Evolutionary conservation across 2,329 filamentous ascomycete species (phyloP).

Genomic region (Canariomyces notabilis): DNA sequence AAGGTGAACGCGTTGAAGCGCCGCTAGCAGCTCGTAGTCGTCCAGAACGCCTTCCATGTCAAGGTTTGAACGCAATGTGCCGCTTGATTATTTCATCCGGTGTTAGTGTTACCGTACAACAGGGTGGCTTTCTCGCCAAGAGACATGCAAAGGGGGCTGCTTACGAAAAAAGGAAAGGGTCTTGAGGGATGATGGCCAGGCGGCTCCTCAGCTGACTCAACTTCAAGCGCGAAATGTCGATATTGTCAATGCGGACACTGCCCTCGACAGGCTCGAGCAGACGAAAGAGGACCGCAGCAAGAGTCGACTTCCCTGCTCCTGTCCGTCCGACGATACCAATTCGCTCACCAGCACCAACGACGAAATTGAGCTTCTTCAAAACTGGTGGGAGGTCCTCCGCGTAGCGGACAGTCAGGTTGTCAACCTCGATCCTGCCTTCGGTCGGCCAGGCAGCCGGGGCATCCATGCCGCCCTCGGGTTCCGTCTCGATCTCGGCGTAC

Average conservation of each 20-base stretch:
- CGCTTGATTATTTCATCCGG: slow-evolving; percentile 27
- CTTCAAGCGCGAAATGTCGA: slow-evolving; percentile 54
- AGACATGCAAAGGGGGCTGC: background rate
- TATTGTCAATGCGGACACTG: slow-evolving; percentile 40
- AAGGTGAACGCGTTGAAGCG: slow-evolving; percentile 56
- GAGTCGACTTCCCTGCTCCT: slow-evolving; percentile 60
- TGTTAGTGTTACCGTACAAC: slow-evolving; percentile 5
- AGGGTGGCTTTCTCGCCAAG: too few relatives aligned
- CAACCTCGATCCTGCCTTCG: slow-evolving; percentile 35
- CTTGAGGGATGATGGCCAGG: slow-evolving; percentile 62
- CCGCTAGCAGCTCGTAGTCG: slow-evolving; percentile 56
- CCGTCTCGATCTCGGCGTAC: slow-evolving; percentile 37
- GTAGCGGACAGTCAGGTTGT: slow-evolving; percentile 36
- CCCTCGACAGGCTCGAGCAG: slow-evolving; percentile 44
- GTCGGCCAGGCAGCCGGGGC: slow-evolving; percentile 39
- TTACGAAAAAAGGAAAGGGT: slow-evolving; percentile 58
- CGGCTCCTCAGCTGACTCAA: slow-evolving; percentile 56
- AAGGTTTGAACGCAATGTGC: slow-evolving; percentile 58
- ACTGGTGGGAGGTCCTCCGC: slow-evolving; percentile 34
- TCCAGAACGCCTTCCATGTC: slow-evolving; percentile 58
- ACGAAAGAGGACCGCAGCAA: slow-evolving; percentile 61
- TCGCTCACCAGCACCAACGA: slow-evolving; percentile 48
- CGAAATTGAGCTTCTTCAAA: slow-evolving; percentile 35
- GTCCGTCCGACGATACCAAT: slow-evolving; percentile 62
- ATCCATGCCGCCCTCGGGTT: slow-evolving; percentile 32